These are phyloP conservation scores for Pezicula rhizophila DNA, from an alignment of 2,329 filamentous ascomycete genomes.

Conservation along the genomic window DNA sequence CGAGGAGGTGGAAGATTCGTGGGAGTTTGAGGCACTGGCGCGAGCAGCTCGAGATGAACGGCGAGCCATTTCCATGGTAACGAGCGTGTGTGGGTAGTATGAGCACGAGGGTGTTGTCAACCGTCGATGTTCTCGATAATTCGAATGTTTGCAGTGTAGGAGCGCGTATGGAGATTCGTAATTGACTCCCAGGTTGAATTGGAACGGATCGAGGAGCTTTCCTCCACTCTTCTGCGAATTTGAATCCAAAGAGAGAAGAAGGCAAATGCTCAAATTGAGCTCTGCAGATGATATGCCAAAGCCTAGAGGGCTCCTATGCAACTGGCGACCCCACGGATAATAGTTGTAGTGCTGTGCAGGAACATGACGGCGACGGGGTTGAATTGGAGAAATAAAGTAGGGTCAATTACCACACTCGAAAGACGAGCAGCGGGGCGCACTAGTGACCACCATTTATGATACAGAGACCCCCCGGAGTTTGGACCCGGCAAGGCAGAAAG, in stretches of 20 bases:
- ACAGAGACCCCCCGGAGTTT: not conserved
- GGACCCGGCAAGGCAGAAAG: not conserved
- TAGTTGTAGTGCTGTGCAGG: slow-evolving; percentile 7
- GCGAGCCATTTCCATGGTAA: slow-evolving; percentile 54
- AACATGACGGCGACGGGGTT: slow-evolving; percentile 15
- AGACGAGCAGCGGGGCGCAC: not conserved
- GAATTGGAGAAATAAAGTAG: slow-evolving; percentile 7
- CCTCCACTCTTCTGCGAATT: slow-evolving; percentile 4
- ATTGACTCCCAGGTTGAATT: slow-evolving; percentile 9
- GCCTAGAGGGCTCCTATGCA: slow-evolving; percentile 10
- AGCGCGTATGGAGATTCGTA: slow-evolving; percentile 9
- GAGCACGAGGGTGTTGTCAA: not conserved
- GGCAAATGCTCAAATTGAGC: slow-evolving; percentile 9
- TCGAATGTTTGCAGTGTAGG: not conserved
- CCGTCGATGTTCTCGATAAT: not conserved
- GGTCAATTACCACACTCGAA: not conserved
- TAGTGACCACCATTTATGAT: not conserved
- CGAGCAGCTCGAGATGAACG: slow-evolving; percentile 90
- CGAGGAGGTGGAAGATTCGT: slow-evolving; percentile 73
- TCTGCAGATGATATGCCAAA: slow-evolving; percentile 7
- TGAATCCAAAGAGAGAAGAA: slow-evolving; percentile 1
- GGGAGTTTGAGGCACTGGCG: slow-evolving; percentile 67
- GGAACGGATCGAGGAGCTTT: slow-evolving; percentile 10
- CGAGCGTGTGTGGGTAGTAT: slow-evolving; percentile 4
- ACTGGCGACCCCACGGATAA: slow-evolving; percentile 11